phyloP scores from a whole-genome alignment of 345 rosid species.

The Abelmoschus esculentus region DNA sequence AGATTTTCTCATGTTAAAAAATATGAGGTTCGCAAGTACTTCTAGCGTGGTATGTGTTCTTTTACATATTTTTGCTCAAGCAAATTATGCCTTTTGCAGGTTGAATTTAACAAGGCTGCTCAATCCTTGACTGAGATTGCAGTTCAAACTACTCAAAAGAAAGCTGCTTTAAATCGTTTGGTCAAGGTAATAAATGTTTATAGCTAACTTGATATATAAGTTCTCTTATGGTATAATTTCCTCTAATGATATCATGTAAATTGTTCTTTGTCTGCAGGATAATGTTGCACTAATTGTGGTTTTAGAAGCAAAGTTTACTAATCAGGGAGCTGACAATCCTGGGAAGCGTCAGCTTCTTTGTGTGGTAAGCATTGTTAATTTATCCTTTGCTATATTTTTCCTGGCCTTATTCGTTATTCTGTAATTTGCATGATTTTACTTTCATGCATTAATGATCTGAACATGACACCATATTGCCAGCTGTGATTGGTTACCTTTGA shows the following conservation, averaged over 20 bases:
- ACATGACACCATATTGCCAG: not conserved
- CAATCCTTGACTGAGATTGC: constrained; percentile 92
- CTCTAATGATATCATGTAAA: constrained; percentile 8
- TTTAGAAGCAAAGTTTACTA: constrained; percentile 80
- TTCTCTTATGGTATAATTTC: not conserved
- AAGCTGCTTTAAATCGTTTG: constrained; percentile 73
- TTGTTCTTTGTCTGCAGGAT: constrained; percentile 42
- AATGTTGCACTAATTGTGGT: constrained; percentile 90
- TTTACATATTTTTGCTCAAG: constrained; percentile 15
- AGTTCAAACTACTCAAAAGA: constrained; percentile 74
- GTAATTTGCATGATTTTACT: not conserved
- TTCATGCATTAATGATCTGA: not conserved
- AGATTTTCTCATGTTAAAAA: constrained; percentile 96
- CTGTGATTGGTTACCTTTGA: not conserved
- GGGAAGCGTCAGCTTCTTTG: constrained; percentile 92
- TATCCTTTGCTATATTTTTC: not conserved
- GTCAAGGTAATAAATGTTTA: constrained; percentile 52
- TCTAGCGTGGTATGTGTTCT: not conserved
- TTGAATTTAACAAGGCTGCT: constrained; percentile 97
- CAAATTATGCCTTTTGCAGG: constrained; percentile 35
- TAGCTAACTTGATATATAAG: not conserved
- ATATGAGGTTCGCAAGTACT: constrained; percentile 68
- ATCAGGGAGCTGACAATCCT: constrained; percentile 76
- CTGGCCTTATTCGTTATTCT: not conserved
- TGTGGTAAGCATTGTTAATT: constrained; percentile 48